Base-by-base conservation (phyloP, 2,329 filamentous ascomycete genomes). In the Ascocoryne sarcoides region DNA sequence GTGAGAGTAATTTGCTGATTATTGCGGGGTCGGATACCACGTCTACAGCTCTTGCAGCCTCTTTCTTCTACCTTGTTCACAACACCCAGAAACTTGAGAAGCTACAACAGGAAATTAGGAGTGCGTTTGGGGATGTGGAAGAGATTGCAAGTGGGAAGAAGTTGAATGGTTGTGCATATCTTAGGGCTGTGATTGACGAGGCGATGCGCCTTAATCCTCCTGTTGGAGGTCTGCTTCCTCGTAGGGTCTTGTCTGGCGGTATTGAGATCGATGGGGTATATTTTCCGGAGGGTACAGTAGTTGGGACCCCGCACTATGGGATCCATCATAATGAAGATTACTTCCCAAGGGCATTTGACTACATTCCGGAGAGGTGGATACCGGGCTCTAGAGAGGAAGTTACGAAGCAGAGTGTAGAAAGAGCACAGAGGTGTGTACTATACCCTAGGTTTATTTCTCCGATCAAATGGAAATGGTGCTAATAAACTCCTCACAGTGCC, bases 321-420 rank as follows among this genome's bases (percentile, higher is more conserved):
- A 60, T 69, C 16, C 65, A 69, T 42, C 64, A 67, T 28, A 63
- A 68, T 40, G 49, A 60, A 1, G 42, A 57, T 7, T 68, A 68
- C 55, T 69, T 63, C 52, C 62, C 62, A 0, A 49, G 60, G 23
- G 62, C 67, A 0, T 60, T 61, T 36, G 42, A 46, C 0, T 71
- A 62, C 47, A 47, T 62, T 4, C 68, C 68, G 1, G 65, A 70
- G 45, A 61, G 68, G 17, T 71, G 67, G 68, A 63, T 69, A 7
- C 29, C 37, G 1, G 38, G 43, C 16, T 51, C 46, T 2, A 37
- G 20, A 9, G 43, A 46, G 1, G 31, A 29, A 1, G 28, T 48
- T n/a, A 49, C 46, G 1, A 44, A 46, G 36, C 51, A 55, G 1
- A 44, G 37, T 4, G 53, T 54, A 2, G 43, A 42, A 7, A 29